Evolutionary conservation across 257 asterid genomes (phyloP), one percentile per base, ranked within the genome.

Genomic region (Marsdenia floribunda): DNA sequence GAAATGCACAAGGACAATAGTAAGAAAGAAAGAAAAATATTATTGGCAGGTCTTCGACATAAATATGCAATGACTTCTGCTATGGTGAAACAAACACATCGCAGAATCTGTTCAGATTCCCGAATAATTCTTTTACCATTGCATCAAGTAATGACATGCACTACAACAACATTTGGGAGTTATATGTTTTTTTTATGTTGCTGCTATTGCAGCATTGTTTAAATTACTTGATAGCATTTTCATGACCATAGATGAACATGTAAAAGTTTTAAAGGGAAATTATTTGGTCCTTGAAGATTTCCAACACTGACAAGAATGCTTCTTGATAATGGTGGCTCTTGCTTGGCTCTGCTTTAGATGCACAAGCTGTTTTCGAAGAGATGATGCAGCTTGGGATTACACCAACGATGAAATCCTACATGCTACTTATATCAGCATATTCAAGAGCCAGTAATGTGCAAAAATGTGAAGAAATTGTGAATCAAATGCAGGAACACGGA

Each of bases 341-440:
- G n/a, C 14, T 61, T 73, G 40, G 58, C 68, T 35, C 49, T 37
- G 2, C 54, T 58, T 40, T 54, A 90, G 96, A 91, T 53, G 96
- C 97, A 22, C 88, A 92, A 77, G 86, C 91, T 3, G 90, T 86
- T 21, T 92, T 92, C 70, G 89, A 89, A 59, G 92, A 92, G 82
- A 92, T 92, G 97, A 84, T 81, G 74, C 85, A 84, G 37, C 90
- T 89, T 9, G 87, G 90, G 60, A 88, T 92, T 49, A 85, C 83
- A 61, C 96, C 97, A 15, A 90, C 96, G 1, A 81, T 90, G 96
- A 90, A 92, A 81, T 90, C 96, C 50, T 90, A 90, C 85, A 92
- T 87, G 92, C 75, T 90, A 75, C 93, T 92, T n/a, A 70, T 92
- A 75, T 85, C 93, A 19, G 92, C 97, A 76, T 87, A 90, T 59